phyloP scores from a whole-genome alignment of 148 eudicot genomes.

The Amaranthus hypochondriacus region DNA sequence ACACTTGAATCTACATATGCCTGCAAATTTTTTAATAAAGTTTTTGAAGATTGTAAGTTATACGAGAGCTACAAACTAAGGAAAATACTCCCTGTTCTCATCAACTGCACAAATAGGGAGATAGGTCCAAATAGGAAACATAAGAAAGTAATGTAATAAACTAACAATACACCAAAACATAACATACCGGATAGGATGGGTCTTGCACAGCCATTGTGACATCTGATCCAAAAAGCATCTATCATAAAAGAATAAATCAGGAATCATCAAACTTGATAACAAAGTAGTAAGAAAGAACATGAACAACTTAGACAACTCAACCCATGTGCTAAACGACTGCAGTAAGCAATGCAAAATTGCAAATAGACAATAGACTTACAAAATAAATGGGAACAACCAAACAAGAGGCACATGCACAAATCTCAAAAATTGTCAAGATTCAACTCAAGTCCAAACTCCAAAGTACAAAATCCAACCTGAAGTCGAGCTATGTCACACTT shows the following conservation, averaged over 20 bases:
- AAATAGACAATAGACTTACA: neutral
- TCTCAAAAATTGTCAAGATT: neutral
- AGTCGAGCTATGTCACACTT: constrained; percentile 94
- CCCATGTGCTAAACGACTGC: neutral
- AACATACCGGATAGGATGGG: constrained; percentile 78
- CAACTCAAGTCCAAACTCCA: neutral
- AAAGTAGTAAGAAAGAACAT: neutral
- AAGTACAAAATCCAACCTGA: constrained; percentile 49
- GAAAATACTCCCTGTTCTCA: no score
- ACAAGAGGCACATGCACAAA: neutral
- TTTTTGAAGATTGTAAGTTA: neutral
- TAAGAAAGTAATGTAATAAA: neutral
- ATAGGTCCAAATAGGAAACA: neutral
- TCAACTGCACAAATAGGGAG: neutral
- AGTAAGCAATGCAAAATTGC: neutral
- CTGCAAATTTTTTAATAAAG: constrained; percentile 22
- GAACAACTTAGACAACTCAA: neutral
- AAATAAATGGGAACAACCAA: neutral
- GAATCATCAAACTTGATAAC: neutral
- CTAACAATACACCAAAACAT: neutral
- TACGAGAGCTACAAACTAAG: neutral
- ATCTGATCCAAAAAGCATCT: constrained; percentile 82
- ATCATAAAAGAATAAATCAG: constrained; percentile 14
- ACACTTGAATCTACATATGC: constrained; percentile 95
- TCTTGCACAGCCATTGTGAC: constrained; percentile 89